A percentile compares a stretch with the other conserved stretches of the same genome.
phyloP scores from a whole-genome alignment of 2,329 filamentous ascomycete genomes.

The Alternaria novae-zelandiae region DNA sequence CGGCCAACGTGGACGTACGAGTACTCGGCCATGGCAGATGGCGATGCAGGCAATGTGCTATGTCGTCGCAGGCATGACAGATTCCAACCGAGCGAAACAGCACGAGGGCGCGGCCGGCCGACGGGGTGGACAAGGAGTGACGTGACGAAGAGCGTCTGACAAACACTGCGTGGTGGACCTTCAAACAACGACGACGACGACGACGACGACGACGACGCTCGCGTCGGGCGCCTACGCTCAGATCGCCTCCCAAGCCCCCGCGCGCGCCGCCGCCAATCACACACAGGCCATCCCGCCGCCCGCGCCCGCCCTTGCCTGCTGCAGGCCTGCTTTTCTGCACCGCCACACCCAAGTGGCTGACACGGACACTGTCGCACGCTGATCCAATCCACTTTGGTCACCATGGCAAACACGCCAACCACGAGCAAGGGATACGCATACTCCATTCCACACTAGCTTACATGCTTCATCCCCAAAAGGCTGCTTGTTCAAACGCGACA shows the following conservation, averaged over 20 bases:
- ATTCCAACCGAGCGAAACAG: background rate
- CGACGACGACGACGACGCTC: background rate
- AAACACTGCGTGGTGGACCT: background rate
- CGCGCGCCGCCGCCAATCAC: constrained; percentile 2
- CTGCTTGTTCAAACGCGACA: constrained; percentile 32
- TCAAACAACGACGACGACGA: background rate
- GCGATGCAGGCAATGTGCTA: constrained; percentile 6
- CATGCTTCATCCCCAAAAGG: constrained; percentile 27
- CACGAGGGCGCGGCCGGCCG: background rate
- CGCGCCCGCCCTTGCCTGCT: constrained; percentile 5
- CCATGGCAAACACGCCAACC: background rate
- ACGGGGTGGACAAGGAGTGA: constrained; percentile 42
- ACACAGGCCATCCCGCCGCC: constrained; percentile 4
- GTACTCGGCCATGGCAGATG: constrained; percentile 30
- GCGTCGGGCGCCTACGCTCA: constrained; percentile 23
- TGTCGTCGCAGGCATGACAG: constrained; percentile 15
- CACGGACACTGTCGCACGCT: background rate
- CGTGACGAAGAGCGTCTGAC: constrained; percentile 16
- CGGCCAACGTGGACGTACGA: constrained; percentile 24
- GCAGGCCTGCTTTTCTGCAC: background rate
- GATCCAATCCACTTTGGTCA: background rate
- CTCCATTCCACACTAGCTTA: constrained; percentile 29
- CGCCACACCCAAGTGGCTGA: background rate
- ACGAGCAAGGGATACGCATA: constrained; percentile 16
- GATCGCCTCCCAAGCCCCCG: constrained; percentile 10